These are phyloP conservation scores for Huntiella savannae DNA, from an alignment of 2,329 filamentous ascomycete species.

Conservation along the genomic window DNA sequence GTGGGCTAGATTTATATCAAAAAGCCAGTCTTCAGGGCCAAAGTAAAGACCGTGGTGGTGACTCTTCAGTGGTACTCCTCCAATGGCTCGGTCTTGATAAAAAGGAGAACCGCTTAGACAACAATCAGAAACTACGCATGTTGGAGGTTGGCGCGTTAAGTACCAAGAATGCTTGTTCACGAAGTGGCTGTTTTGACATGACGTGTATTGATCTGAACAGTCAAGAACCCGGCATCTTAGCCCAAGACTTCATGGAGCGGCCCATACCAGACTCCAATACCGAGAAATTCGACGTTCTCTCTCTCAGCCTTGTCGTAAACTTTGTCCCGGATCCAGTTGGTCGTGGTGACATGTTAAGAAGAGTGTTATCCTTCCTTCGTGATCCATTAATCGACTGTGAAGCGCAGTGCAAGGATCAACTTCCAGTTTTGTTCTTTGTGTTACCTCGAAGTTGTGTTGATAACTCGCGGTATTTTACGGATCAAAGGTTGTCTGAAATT, in stretches of 20 bases:
- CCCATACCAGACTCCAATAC: conserved; percentile 44
- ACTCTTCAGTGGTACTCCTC: conserved; percentile 45
- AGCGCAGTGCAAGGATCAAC: conserved; percentile 17
- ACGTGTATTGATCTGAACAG: conserved; percentile 81
- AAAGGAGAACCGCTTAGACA: conserved; percentile 8
- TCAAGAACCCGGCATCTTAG: conserved; percentile 58
- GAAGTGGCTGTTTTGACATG: conserved; percentile 49
- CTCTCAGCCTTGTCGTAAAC: conserved; percentile 81
- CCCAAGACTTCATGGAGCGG: conserved; percentile 88
- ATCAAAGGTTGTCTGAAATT: conserved; percentile 47
- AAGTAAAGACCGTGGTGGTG: conserved; percentile 43
- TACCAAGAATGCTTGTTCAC: conserved; percentile 66
- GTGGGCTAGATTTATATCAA: conserved; percentile 45
- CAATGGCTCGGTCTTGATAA: conserved; percentile 32
- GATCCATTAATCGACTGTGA: conserved; percentile 14
- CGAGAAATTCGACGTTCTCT: conserved; percentile 73
- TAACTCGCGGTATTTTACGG: conserved; percentile 80
- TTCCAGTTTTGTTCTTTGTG: conserved; percentile 71
- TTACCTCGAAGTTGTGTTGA: conserved; percentile 71
- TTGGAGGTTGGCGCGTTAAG: conserved; percentile 83
- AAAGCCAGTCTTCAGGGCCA: conserved; percentile 51
- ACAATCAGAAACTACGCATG: conserved; percentile 32
- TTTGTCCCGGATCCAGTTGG: conserved; percentile 63
- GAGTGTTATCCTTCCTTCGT: conserved; percentile 52
- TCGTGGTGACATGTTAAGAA: conserved; percentile 69